These are phyloP conservation scores for Aspergillus phoenicis DNA, from an alignment of 2,329 filamentous ascomycete genomes.

Conservation along the genomic window DNA sequence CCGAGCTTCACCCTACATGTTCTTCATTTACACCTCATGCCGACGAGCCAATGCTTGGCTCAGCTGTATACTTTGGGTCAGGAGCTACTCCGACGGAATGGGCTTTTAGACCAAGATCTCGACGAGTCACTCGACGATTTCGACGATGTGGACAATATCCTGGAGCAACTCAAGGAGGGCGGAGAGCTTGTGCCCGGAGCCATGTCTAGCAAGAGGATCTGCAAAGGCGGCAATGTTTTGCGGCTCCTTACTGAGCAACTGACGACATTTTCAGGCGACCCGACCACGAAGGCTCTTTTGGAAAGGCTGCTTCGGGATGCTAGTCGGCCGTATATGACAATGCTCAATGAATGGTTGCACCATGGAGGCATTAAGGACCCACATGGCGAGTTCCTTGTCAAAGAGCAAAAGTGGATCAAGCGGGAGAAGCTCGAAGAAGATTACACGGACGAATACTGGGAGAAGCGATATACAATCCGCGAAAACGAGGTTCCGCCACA, in stretches of 20 bases:
- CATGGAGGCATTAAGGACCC: conserved; percentile 94
- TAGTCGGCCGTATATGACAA: conserved; percentile 92
- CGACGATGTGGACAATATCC: conserved; percentile 87
- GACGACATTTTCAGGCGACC: conserved; percentile 90
- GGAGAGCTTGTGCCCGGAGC: conserved; percentile 77
- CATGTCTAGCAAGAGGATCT: conserved; percentile 85
- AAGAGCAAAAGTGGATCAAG: conserved; percentile 92
- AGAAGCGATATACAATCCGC: conserved; percentile 92
- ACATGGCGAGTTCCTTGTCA: conserved; percentile 90
- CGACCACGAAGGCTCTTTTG: conserved; percentile 78
- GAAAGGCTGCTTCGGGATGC: conserved; percentile 83
- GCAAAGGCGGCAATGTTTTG: conserved; percentile 95
- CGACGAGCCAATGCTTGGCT: conserved; percentile 85
- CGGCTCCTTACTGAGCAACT: conserved; percentile 81
- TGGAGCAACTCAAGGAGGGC: conserved; percentile 85
- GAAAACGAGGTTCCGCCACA: conserved; percentile 91
- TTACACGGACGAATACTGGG: conserved; percentile 99
- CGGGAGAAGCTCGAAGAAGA: conserved; percentile 90
- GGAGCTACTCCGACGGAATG: conserved; percentile 85
- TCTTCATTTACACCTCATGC: conserved; percentile 86
- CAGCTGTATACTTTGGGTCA: conserved; percentile 87
- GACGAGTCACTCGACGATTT: conserved; percentile 72
- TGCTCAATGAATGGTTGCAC: conserved; percentile 98
- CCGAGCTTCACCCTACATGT: conserved; percentile 88
- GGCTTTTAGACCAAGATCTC: conserved; percentile 73